Base-by-base conservation (phyloP, 345 rosid species). In the Kernera saxatilis region DNA sequence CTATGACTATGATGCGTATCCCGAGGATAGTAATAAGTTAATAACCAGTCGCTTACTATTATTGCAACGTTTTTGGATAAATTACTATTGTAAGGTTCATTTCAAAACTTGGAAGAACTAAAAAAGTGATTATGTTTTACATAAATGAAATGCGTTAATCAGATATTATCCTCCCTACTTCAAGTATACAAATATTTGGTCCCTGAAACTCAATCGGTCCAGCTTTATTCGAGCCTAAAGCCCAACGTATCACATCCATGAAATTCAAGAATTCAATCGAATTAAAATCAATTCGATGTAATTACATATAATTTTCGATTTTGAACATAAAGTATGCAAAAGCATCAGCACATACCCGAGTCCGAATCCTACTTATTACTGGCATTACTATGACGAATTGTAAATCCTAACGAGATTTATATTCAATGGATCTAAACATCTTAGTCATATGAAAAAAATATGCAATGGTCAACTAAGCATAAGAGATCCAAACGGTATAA, bases 401-500 rank as follows among this genome's bases (percentile, higher is more conserved):
- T 23, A 40, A 15, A 25, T 26, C 37, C 27, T 25, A 39, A 40
- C 32, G 17, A 44, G 65, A 45, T 44, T 32, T 19, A 5, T 33
- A 26, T 52, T 40, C 36, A 61, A 41, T 72, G 49, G 9, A 63
- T 72, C 64, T 64, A 32, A 33, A 17, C 39, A 32, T 51, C 15
- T 21, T 51, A 43, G 32, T 40, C 70, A 53, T 63, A 25, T 41
- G 35, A 63, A 37, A 26, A 26, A 23, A 30, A 19, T n/a, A 15
- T 43, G 49, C 40, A 54, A 32, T 32, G 35, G 35, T 62, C 76
- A 73, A 55, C 71, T 45, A 46, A 23, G 46, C 69, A 71, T 30
- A 64, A 64, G 22, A 64, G 26, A 73, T 64, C 66, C 59, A 46
- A 64, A 46, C n/a, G 41, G 71, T 73, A 45, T 46, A 64, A n/a